These are phyloP conservation scores for Zygoascus flipseniorum DNA, from an alignment of 805 yeast species.

Conservation along the genomic window DNA sequence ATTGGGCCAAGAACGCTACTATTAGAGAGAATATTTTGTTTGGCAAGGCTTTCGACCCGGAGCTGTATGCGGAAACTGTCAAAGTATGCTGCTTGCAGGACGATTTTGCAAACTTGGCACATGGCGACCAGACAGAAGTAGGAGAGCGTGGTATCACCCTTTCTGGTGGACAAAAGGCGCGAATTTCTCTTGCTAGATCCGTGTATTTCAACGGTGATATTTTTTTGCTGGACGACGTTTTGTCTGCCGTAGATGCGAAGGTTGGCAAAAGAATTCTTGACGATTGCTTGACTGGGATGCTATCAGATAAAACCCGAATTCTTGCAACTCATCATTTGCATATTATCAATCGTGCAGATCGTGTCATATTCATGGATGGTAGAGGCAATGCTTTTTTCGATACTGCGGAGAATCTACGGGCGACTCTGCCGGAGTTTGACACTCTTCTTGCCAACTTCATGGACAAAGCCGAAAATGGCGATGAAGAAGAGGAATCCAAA, in stretches of 20 bases:
- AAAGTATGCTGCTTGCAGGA: constrained; percentile 53
- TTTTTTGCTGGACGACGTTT: constrained; percentile 63
- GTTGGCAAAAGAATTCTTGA: constrained; percentile 70
- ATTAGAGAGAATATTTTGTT: constrained; percentile 63
- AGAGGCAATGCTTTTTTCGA: constrained; percentile 58
- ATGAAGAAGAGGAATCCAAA: constrained; percentile 11
- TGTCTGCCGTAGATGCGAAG: constrained; percentile 77
- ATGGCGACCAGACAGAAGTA: constrained; percentile 68
- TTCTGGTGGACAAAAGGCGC: constrained; percentile 83
- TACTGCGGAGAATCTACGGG: constrained; percentile 44
- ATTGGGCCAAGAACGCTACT: constrained; percentile 70
- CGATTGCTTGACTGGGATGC: constrained; percentile 49
- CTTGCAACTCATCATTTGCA: constrained; percentile 71
- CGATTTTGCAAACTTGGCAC: constrained; percentile 56
- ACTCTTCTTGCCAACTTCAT: constrained; percentile 32
- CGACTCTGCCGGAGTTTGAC: constrained; percentile 39
- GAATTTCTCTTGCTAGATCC: constrained; percentile 69
- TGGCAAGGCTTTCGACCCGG: constrained; percentile 45
- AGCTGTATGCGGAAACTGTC: constrained; percentile 43
- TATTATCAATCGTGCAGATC: constrained; percentile 52
- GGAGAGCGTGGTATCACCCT: constrained; percentile 80
- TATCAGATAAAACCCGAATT: constrained; percentile 48
- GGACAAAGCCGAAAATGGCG: not conserved
- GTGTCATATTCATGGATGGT: constrained; percentile 53
- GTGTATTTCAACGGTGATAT: constrained; percentile 60